Evolutionary conservation across 306 rosid genomes (phyloP).

Genomic region (Cyclanthera cordifolia): DNA sequence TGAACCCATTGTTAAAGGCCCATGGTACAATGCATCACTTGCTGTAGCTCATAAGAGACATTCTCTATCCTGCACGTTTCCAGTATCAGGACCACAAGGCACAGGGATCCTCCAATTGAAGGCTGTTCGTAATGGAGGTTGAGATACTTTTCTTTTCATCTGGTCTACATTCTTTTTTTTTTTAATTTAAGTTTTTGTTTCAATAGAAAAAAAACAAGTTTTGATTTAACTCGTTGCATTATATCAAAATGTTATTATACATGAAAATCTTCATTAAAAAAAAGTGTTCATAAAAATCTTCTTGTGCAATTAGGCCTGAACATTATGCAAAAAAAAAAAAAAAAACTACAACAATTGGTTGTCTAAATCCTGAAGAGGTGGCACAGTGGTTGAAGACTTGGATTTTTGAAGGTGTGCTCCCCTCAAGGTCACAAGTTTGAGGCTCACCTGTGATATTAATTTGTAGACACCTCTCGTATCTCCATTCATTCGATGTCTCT

Average conservation of each 20-base stretch:
- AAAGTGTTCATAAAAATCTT: neutral
- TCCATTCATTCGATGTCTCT: no score
- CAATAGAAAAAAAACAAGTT: neutral
- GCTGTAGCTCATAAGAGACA: constrained; percentile 85
- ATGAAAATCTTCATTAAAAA: neutral
- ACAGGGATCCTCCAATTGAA: constrained; percentile 64
- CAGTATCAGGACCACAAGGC: constrained; percentile 77
- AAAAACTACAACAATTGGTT: no score
- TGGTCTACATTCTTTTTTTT: neutral
- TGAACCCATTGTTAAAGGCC: constrained; percentile 74
- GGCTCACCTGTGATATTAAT: no score
- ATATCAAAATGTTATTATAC: neutral
- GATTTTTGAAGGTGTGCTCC: no score
- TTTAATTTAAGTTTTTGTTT: neutral
- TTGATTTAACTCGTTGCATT: neutral
- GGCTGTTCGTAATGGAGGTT: constrained; percentile 85
- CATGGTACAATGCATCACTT: constrained; percentile 94
- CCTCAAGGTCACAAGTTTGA: no score
- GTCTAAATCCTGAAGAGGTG: no score
- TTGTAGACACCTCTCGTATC: no score
- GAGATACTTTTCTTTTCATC: constrained; percentile 13
- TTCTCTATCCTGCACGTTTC: constrained; percentile 84
- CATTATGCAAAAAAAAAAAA: no score
- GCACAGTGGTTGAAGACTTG: no score
- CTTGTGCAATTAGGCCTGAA: neutral